Percentiles rank a stretch among this genome's conserved stretches.
Conservation (phyloP, 306 rosid genomes). For the Alnus glutinosa region DNA sequence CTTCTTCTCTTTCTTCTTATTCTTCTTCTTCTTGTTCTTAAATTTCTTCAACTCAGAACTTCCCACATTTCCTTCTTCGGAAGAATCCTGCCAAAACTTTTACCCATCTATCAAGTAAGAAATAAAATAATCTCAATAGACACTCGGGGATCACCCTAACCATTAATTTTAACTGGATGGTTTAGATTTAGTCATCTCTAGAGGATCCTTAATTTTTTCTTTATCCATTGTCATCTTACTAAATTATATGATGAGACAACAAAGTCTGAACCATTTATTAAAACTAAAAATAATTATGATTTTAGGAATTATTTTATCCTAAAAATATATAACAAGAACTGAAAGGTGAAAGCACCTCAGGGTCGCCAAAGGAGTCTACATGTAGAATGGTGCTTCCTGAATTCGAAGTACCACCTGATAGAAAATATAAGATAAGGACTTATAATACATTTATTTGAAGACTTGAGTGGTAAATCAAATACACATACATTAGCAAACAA, state of each 20-base stretch:
- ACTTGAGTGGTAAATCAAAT: background rate
- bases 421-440: constrained; percentile 7
- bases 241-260: too few relatives aligned
- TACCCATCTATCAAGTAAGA: constrained; percentile 11
- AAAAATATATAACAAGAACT: background rate
- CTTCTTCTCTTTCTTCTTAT: constrained; percentile 16
- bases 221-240: background rate
- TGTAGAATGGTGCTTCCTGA: constrained; percentile 53
- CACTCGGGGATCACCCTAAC: background rate
- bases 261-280: too few relatives aligned
- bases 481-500: background rate
- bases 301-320: background rate
- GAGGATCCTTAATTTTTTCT: too few relatives aligned
- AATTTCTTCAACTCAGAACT: constrained; percentile 33
- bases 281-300: too few relatives aligned
- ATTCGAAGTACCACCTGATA: constrained; percentile 63
- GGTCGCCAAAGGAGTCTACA: constrained; percentile 70
- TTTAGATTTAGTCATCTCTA: background rate
- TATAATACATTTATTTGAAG: background rate
- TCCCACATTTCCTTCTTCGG: constrained; percentile 38
- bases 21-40: constrained; percentile 50
- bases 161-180: background rate
- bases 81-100: constrained; percentile 44
- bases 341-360: constrained; percentile 46
- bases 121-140: constrained; percentile 7